These are phyloP conservation scores for Leucosporidium yakuticum DNA, from an alignment of 768 basidiomycete species.

Conservation along the genomic window DNA sequence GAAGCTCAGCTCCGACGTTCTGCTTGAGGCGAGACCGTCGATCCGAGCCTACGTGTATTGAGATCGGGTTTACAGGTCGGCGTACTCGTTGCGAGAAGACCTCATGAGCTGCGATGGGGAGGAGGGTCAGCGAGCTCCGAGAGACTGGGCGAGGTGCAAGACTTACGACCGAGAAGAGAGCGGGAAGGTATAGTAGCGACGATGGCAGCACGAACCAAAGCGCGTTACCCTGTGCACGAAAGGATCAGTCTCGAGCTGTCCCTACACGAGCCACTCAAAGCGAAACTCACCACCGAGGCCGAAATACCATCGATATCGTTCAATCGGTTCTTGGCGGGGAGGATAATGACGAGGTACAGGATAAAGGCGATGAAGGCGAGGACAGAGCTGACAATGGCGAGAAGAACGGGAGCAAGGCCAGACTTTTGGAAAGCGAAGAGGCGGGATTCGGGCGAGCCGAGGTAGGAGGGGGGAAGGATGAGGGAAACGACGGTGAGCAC, in stretches of 20 bases:
- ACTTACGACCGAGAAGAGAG: background rate
- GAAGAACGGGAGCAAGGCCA: conserved; percentile 28
- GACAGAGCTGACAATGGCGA: conserved; percentile 12
- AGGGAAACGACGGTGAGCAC: conserved; percentile 21
- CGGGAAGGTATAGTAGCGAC: conserved; percentile 22
- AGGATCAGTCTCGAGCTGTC: background rate
- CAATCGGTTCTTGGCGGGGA: conserved; percentile 21
- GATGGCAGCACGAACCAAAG: conserved; percentile 32
- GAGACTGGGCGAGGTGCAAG: no score
- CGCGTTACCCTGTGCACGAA: conserved; percentile 24
- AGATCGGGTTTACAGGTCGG: conserved; percentile 11
- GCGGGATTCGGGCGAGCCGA: conserved; percentile 19
- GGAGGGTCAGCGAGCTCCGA: background rate
- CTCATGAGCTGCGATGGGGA: conserved; percentile 11
- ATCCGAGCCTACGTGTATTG: background rate
- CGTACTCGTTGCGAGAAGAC: conserved; percentile 13
- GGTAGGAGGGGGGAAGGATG: conserved; percentile 21
- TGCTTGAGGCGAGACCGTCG: no score
- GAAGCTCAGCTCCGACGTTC: no score
- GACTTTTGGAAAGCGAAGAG: conserved; percentile 32
- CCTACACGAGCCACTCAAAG: background rate
- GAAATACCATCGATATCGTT: conserved; percentile 10
- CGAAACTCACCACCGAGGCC: conserved; percentile 10
- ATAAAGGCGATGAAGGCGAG: conserved; percentile 22
- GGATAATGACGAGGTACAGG: conserved; percentile 23